Evolutionary conservation across 2,329 filamentous ascomycete species (phyloP).

Genomic region (Rhynchosporium agropyri): DNA sequence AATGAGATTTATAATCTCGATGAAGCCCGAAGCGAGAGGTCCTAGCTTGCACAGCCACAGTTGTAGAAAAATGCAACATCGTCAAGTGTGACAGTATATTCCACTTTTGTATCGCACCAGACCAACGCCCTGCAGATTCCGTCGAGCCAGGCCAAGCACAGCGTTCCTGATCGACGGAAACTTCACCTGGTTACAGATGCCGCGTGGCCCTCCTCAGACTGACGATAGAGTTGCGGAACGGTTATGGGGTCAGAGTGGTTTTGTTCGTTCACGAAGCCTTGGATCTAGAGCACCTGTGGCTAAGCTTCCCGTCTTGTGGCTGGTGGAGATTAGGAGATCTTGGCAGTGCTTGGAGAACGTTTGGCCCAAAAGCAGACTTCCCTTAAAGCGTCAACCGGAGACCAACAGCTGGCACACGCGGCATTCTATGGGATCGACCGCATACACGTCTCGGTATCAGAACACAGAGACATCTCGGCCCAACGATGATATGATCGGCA

Average conservation of each 20-base stretch:
- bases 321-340: conserved; percentile 1
- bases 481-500: background rate
- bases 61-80: conserved; percentile 4
- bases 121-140: background rate
- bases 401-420: background rate
- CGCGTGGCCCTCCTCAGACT: conserved; percentile 12
- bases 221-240: background rate
- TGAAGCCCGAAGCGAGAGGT: background rate
- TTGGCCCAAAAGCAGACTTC: background rate
- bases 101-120: background rate
- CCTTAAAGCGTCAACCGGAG: conserved; percentile 1
- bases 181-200: background rate
- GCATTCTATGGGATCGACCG: background rate
- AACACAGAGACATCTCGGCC: background rate
- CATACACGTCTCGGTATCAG: conserved; percentile 8
- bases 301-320: conserved; percentile 11
- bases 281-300: conserved; percentile 12
- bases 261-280: background rate
- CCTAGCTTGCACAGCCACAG: conserved; percentile 7
- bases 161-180: conserved; percentile 7
- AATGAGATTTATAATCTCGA: conserved; percentile 13
- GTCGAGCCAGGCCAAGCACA: background rate
- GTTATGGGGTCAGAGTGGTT: background rate
- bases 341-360: background rate
- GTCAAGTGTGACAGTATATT: conserved; percentile 21